Evolutionary conservation across 129 eudicot species (phyloP), one percentile per base, ranked within the genome.

Genomic region (Sambucus nigra): DNA sequence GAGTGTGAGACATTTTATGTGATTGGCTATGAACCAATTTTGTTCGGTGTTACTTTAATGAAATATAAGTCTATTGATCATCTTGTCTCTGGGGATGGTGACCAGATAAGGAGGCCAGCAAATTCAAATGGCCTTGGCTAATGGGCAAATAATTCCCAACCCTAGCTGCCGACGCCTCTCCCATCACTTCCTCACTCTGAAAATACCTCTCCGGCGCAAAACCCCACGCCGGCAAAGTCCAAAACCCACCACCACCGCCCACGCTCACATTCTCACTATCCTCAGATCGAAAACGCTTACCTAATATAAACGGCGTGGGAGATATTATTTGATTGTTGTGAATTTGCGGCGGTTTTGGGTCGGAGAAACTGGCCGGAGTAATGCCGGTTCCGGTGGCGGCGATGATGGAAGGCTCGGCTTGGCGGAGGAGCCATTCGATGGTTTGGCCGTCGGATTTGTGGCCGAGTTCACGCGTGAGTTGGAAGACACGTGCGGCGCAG

Each of bases 331-430:
- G 83, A 21, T 69, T 79, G 51, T 67, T 79, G 13, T 72, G 81
- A 12, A 73, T 51, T 25, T 55, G 35, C 11, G 76, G 15, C 2
- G 86, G 60, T 15, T 84, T 80, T 4, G 77, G 80, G 53, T 78
- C 92, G 5, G 98, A 91, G 81, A 91, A 91, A 51, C 71, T 72
- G 1, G 95, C 95, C 1, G 98, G 98, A 13, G 94, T 91, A 0
- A 94, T 91, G 15, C 98, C 98, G 45, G 98, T 91, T 14, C 98
- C 98, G 47, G 98, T 91, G 60, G 98, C 98, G 25, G 98, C 98
- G 4, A 85, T 85, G 16, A 91, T 91, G 2, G 95, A 85, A 0
- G 95, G 98, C 70, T 85, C 98, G 4, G 95, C 98, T 61, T 91
- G 98, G 7, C 95, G 88, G 25, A 91, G 86, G 17, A 84, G 84